Base-by-base conservation (phyloP, 306 rosid genomes). In the Cucurbita moschata region DNA sequence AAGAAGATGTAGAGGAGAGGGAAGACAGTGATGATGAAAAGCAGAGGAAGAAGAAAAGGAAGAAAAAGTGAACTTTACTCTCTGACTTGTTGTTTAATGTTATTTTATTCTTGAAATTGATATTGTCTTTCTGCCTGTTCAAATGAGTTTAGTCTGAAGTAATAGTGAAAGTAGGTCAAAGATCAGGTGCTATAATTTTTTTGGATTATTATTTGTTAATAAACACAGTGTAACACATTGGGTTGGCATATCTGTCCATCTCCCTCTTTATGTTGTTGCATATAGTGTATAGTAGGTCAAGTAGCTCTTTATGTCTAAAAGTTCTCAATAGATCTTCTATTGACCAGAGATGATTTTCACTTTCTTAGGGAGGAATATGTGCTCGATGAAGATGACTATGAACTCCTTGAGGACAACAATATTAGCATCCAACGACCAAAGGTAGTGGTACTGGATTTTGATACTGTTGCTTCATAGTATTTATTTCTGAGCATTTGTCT, bases 351-450 rank as follows among this genome's bases (percentile, higher is more conserved):
- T 59, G 75, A 49, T 73, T 76, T 59, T 52, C 55, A 38, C 56
- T 74, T 70, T 80, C 81, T 38, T 76, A 94, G 99, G 78, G 99
- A 94, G 87, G 96, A 91, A 72, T 94, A 87, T 81, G 82, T 85
- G 18, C 96, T 94, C 44, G 99, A 94, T 81, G 99, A 91, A 79
- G 99, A 94, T 84, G 99, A 94, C 75, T 91, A 94, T 71, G 99
- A 78, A 84, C 88, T 94, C 74, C 77, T 94, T 55, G 96, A 94
- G 81, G 90, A 90, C 89, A 94, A 94, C 75, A 94, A 94, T 73
- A 93, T 94, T 74, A 88, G 81, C 71, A 89, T 91, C 76, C 91
- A 87, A 47, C 95, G 97, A 55, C 86, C 95, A 69, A 91, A 94
- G 97, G 97, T 89, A 82, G 83, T 66, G 97, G 97, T 89, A 79